phyloP scores from a whole-genome alignment of 2,329 filamentous ascomycete genomes.

The Trichoderma breve region DNA sequence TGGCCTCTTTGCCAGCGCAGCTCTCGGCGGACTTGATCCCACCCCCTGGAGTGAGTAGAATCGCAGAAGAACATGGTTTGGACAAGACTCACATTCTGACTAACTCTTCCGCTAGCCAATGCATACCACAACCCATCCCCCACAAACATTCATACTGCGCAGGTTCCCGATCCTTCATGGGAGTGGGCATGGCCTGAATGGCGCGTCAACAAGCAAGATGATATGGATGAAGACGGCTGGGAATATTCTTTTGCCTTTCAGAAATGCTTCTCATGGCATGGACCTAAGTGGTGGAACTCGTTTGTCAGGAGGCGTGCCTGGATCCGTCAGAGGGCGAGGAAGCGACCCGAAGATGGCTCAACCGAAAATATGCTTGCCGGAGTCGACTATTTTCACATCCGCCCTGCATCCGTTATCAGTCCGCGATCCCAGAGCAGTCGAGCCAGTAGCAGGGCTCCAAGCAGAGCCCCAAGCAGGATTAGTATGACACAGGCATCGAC shows the following conservation, averaged over 20 bases:
- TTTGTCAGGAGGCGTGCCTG: conserved; percentile 89
- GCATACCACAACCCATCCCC: conserved; percentile 57
- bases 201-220: conserved; percentile 68
- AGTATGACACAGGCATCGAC: conserved; percentile 38
- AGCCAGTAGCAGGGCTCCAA: conserved; percentile 32
- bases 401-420: conserved; percentile 48
- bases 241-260: conserved; percentile 90
- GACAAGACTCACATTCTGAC: not conserved
- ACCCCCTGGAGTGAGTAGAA: conserved; percentile 65
- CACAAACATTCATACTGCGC: conserved; percentile 75
- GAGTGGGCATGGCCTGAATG: conserved; percentile 76
- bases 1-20: conserved; percentile 82
- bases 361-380: conserved; percentile 62
- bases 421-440: conserved; percentile 35
- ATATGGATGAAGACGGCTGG: conserved; percentile 85
- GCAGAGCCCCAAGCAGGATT: conserved; percentile 36
- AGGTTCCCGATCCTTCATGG: conserved; percentile 93
- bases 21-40: conserved; percentile 82
- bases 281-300: conserved; percentile 87
- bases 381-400: conserved; percentile 77
- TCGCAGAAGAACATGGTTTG: too few relatives aligned
- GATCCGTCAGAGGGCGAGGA: conserved; percentile 75
- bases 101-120: conserved; percentile 51
- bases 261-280: conserved; percentile 78
- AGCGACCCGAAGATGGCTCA: conserved; percentile 43